Percentiles rank a stretch among this genome's conserved stretches.
These are phyloP conservation scores for Przewalskia tangutica DNA, from an alignment of 257 asterid genomes.

Conservation along the genomic window DNA sequence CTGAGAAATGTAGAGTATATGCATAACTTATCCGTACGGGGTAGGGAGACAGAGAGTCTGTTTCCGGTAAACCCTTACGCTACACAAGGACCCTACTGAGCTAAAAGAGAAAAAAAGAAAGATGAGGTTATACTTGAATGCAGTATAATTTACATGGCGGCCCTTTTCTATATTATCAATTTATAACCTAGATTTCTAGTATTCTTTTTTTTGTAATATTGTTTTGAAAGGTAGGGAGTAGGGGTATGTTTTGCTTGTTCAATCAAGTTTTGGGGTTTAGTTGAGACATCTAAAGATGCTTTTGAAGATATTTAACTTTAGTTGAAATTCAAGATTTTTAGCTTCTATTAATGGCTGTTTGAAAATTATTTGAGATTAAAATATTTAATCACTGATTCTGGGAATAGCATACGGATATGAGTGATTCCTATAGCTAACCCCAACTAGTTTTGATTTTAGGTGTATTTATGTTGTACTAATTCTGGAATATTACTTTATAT, in stretches of 20 bases:
- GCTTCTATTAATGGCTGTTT: not conserved
- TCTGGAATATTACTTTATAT: not conserved
- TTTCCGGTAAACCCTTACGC: no score
- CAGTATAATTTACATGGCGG: not conserved
- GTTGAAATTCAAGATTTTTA: no score
- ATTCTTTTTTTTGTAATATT: not conserved
- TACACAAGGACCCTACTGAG: no score
- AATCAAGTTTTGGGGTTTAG: not conserved
- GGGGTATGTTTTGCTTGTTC: not conserved
- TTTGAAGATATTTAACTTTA: not conserved
- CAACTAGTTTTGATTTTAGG: not conserved
- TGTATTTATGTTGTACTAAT: not conserved
- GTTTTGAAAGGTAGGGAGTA: not conserved
- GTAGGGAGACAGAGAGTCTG: not conserved
- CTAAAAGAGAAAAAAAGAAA: conserved; percentile 3
- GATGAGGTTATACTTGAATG: not conserved
- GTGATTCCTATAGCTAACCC: not conserved
- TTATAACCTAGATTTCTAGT: not conserved
- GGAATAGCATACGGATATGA: not conserved
- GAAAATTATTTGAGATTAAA: not conserved
- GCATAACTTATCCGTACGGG: not conserved
- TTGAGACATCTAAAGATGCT: not conserved
- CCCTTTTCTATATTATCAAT: not conserved
- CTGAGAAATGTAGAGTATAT: no score
- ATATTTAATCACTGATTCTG: not conserved